Evolutionary conservation across 75 land plant genomes (phyloP), one percentile per base, ranked within the genome.

Genomic region (Cryptomeria japonica): DNA sequence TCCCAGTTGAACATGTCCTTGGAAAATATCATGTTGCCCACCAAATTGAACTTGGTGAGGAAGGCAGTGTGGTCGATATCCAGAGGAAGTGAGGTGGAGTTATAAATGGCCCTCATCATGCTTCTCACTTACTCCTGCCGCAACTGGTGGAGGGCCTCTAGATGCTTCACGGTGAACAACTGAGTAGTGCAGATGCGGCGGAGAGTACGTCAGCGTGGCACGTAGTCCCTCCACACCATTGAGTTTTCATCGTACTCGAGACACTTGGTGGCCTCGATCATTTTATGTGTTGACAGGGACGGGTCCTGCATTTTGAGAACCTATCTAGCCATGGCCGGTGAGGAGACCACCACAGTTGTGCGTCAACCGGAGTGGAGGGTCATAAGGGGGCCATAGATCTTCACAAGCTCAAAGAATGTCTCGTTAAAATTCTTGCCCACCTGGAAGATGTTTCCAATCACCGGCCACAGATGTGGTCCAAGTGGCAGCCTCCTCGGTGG

Each of bases 361-460:
- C 1, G 25, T 22, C 10, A 38, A 22, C 92, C 92, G 5, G 89
- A 87, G 4, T 41, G 58, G 49, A 89, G 86, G 5, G 89, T 49
- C 80, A 89, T 86, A 0, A 89, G 38, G 7, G 89, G 90, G 53
- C 92, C 92, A 75, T 94, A 79, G 25, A 28, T 88, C 47, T 88
- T 53, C 80, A 89, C 72, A 22, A 92, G 88, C 9, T 68, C 11
- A 36, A 64, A 53, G 19, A 92, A 5, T 5, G 46, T 3, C 4
- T 44, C 46, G 46, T 44, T 1, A 5, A 5, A 5, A 0, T 3
- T 44, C 3, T 1, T 3, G 3, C 46, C 46, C 4, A 44, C 6
- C 46, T 44, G 46, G 46, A 6, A 8, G 7, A 44, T 44, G 47
- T 44, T 44, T 6, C 47, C 47, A 8, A 44, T 44, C 47, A 44